Percentiles rank a stretch among this genome's conserved stretches.
Evolutionary conservation across 2,329 filamentous ascomycete genomes (phyloP).

Genomic region (Phaeosphaeriaceae sp.): DNA sequence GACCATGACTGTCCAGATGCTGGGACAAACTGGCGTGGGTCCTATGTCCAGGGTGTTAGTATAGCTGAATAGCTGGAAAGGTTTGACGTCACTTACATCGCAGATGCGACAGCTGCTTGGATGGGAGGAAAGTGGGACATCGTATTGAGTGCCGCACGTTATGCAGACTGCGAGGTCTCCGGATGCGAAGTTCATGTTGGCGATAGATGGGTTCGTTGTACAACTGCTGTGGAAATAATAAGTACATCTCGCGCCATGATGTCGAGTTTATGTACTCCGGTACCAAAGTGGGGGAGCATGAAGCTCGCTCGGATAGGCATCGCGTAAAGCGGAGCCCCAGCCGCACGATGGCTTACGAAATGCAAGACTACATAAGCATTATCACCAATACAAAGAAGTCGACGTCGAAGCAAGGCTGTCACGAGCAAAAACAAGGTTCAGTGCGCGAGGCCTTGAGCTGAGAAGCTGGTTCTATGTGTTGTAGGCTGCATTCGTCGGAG

Average conservation of each 20-base stretch:
- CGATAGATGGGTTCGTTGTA: not conserved
- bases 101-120: conserved; percentile 72
- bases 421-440: not conserved
- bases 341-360: not conserved
- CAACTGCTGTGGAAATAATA: not conserved
- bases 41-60: conserved; percentile 42
- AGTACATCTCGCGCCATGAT: not conserved
- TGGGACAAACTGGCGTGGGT: conserved; percentile 73
- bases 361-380: not conserved
- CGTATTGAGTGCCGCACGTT: conserved; percentile 75
- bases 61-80: conserved; percentile 1
- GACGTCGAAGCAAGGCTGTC: not conserved
- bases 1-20: conserved; percentile 70
- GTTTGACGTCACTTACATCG: conserved; percentile 61
- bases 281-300: not conserved
- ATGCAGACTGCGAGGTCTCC: conserved; percentile 65
- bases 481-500: not conserved
- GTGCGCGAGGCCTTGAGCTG: not conserved
- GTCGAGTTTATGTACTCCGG: not conserved
- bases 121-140: conserved; percentile 56
- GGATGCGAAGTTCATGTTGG: conserved; percentile 36
- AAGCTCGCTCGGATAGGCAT: not conserved
- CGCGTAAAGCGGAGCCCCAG: not conserved
- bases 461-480: not conserved
- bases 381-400: not conserved